Evolutionary conservation across 1,284 basidiomycete genomes (phyloP).

Genomic region (Cerioporus squamosus): DNA sequence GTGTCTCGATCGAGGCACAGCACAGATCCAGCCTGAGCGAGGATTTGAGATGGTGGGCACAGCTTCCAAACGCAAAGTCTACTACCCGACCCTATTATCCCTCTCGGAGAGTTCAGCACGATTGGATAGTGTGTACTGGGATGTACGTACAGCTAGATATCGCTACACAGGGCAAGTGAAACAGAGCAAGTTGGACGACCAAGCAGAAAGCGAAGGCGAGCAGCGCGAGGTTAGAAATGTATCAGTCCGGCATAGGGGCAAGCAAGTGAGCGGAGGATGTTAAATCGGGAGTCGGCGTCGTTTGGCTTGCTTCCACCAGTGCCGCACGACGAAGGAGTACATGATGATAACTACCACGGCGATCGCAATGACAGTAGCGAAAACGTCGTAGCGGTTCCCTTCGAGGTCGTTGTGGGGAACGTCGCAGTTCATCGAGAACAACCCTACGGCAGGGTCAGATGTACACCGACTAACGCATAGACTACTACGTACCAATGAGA

Average conservation of each 20-base stretch:
- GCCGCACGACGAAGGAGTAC: slow-evolving; percentile 49
- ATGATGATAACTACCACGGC: slow-evolving; percentile 42
- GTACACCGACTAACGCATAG: not conserved
- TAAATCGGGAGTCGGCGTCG: slow-evolving; percentile 25
- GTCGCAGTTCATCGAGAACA: slow-evolving; percentile 51
- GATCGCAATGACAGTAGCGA: slow-evolving; percentile 52
- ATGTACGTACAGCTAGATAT: too few relatives aligned
- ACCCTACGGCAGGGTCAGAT: slow-evolving; percentile 44
- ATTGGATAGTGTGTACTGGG: too few relatives aligned
- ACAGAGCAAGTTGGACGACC: too few relatives aligned
- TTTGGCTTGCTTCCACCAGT: slow-evolving; percentile 64
- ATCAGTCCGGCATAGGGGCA: not conserved
- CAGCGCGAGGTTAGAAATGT: too few relatives aligned
- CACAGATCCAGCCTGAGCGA: too few relatives aligned
- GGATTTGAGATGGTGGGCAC: too few relatives aligned
- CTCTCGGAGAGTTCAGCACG: too few relatives aligned
- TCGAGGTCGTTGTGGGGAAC: slow-evolving; percentile 27
- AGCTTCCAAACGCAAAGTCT: too few relatives aligned
- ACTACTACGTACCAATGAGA: slow-evolving; percentile 56
- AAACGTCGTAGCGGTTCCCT: slow-evolving; percentile 41
- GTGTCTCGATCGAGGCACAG: too few relatives aligned
- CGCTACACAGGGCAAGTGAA: too few relatives aligned
- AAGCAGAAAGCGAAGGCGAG: too few relatives aligned
- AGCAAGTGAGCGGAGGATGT: not conserved
- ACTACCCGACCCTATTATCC: too few relatives aligned